Evolutionary conservation across 805 yeast species (phyloP), one percentile per base, ranked within the genome.

Genomic region (Metschnikowia gruessii): DNA sequence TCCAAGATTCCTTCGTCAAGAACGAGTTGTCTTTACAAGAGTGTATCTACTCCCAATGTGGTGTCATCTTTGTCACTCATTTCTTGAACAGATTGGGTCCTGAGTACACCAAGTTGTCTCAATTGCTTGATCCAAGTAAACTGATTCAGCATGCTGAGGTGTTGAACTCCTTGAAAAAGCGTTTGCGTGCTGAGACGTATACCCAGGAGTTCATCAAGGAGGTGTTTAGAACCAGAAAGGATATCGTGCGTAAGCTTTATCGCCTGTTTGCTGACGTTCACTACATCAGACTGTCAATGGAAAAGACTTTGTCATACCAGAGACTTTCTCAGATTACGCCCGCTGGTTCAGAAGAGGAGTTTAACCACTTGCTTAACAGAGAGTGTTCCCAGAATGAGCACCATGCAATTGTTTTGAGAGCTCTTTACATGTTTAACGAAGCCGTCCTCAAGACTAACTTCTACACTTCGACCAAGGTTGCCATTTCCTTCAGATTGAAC

Each of bases 11-110:
- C 47, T 91, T 91, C 62, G 82, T 85, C 51, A 65, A 74, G 42
- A 85, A 92, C 45, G 82, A 82, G 55, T 77, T 92, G 66, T 90
- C 97, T 1, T 82, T 95, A 57, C 98, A 92, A 70, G 99, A 94
- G 70, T 82, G 91, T 38, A 84, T 90, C 48, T 94, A 94, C 64
- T 95, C 97, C 37, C 98, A 92, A 66, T 85, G 90, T 66, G 96
- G 92, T 58, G 85, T 87, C 37, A 87, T 89, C 51, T 92, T 94
- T 63, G 95, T 89, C 42, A 85, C 95, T 30, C 98, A 94, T 69
- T 94, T 92, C 72, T 78, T 92, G 66, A 94, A 94, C 74, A 80
- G 98, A 63, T 77, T 92, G 62, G 97, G 98, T 26, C 82, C 95
- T 2, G 97, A 91, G 68, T 91, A 87, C 67, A 80, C 75, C 55